Base-by-base conservation (phyloP, 345 rosid genomes). In the Eucalyptus cloeziana region DNA sequence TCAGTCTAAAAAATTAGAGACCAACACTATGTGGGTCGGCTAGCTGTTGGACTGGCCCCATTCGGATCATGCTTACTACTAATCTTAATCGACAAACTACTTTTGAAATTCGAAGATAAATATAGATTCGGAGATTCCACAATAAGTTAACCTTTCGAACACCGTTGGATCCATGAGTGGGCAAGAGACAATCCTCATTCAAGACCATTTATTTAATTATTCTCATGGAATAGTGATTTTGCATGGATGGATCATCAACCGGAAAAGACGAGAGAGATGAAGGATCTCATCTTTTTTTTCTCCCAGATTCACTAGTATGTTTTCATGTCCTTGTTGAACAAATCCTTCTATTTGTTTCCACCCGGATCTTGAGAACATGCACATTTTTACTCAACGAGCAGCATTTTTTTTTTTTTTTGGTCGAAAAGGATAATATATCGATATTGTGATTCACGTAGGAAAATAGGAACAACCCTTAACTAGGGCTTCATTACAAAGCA, bases 21-120 rank as follows among this genome's bases (percentile, higher is more conserved):
- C 4, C 58, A 52, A 52, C 22, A 52, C 9, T 52, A 52, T 19
- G 24, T 1, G 2, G 24, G 8, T 19, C 7, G 58, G 58, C 24
- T 21, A 52, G 58, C 4, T 52, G 0, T 21, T 52, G 9, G 0
- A 52, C 4, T 1, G 1, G 24, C 58, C 24, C 24, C 3, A 52
- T 21, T 7, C 4, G 4, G 24, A 52, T 17, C 9, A 52, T 52
- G 10, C 8, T 52, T 21, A 52, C 22, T 1, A 7, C 22, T 19
- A 52, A 17, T 52, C n/a, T 12, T 60, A 60, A 60, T 4, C 7
- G 14, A 60, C 3, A 3, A 60, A 27, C 31, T 25, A 27, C 31
- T 60, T 60, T 6, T 7, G 16, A 27, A 17, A 62, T 33, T 62
- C 9, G 3, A 62, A 62, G 69, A 27, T 13, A 27, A 62, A 27